Base-by-base conservation (phyloP, 306 rosid genomes). In the Glycine soja region DNA sequence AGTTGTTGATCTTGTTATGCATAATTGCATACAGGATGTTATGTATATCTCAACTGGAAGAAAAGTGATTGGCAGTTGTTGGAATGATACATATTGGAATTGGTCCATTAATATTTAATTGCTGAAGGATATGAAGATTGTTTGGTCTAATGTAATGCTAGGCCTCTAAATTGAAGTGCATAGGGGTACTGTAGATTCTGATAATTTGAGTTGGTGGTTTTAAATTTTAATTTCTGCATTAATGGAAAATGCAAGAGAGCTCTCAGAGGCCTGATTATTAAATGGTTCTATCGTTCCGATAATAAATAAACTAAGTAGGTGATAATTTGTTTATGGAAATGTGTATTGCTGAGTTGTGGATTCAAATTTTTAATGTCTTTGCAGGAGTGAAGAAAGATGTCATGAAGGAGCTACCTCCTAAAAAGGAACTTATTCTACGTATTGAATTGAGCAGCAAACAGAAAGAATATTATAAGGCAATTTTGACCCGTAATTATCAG, bases 381-480 rank as follows among this genome's bases (percentile, higher is more conserved):
- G 74, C 92, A 95, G 99, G 99, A 87, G 97, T 96, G 86, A 96
- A 96, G 86, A 96, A 93, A 86, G 99, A 96, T 84, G 99, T 96
- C 81, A 92, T 96, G 99, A 96, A 96, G 90, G 99, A 96, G 43
- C 80, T 96, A 52, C 99, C 99, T 82, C 99, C 99, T 48, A 96
- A 96, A 82, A 96, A 91, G 88, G 99, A 96, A 77, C 99, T 96
- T 68, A 96, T 96, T 84, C 81, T 96, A 81, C 96, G 99, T 53
- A 88, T 96, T 67, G 99, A 96, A 58, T 80, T 96, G 84, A 96
- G 98, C 84, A 89, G 88, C 90, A 92, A 93, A 81, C 99, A 96
- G 86, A 96, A 96, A 80, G 99, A 96, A 84, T 96, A 93, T 81
- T 93, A 96, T 83, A 96, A 93, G 89, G 99, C 98, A 67, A 96